Evolutionary conservation across 2,329 filamentous ascomycete genomes (phyloP).

Genomic region (Cercospora sp.): DNA sequence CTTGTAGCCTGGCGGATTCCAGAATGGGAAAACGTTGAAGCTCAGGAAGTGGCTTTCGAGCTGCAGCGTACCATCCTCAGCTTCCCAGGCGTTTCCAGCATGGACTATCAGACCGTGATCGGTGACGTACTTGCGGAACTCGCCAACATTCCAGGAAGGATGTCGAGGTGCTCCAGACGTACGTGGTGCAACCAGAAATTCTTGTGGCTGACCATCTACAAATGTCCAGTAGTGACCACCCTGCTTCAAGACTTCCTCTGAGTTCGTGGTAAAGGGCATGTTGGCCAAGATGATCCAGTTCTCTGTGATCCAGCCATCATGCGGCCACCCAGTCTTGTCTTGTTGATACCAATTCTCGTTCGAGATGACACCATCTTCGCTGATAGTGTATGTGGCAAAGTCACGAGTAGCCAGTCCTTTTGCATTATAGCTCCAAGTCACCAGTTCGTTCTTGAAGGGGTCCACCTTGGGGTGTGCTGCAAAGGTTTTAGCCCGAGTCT

Average conservation of each 20-base stretch:
- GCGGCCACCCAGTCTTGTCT: neutral
- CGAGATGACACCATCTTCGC: neutral
- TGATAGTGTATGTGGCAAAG: neutral
- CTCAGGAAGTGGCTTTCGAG: neutral
- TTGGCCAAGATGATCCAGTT: neutral
- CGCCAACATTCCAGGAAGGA: neutral
- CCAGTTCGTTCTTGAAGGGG: neutral
- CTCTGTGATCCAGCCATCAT: neutral
- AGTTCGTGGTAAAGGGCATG: neutral
- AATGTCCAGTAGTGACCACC: neutral
- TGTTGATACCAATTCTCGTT: neutral
- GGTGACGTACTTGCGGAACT: neutral
- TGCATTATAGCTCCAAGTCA: neutral
- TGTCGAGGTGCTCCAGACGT: neutral
- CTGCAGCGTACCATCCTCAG: neutral
- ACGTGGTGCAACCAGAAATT: neutral
- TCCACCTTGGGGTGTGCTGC: neutral
- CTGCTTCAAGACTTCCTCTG: neutral
- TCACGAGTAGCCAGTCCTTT: neutral
- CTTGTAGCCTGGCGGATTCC: neutral
- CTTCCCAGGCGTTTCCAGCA: neutral
- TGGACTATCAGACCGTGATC: neutral
- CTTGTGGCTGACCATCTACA: neutral
- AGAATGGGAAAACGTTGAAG: neutral
- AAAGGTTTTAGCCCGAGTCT: neutral